These are phyloP conservation scores for Mycena floridula DNA, from an alignment of 768 basidiomycete genomes.

Conservation along the genomic window DNA sequence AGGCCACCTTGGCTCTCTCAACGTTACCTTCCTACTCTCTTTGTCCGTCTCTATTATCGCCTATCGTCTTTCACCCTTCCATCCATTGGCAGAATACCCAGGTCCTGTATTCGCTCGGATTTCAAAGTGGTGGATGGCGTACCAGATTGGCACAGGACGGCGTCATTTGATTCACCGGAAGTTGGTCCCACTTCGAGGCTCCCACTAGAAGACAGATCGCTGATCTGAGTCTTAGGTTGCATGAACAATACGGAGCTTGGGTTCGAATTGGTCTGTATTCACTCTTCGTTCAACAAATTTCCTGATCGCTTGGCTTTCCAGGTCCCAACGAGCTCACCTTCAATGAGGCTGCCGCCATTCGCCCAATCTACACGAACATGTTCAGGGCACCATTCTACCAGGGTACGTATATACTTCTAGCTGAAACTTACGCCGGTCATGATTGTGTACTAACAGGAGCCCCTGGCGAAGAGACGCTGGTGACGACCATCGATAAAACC, in stretches of 20 bases:
- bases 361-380: no score
- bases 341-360: slow-evolving; percentile 2
- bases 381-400: slow-evolving; percentile 4
- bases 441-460: no score
- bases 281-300: background rate
- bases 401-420: slow-evolving; percentile 2
- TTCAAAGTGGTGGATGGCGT: slow-evolving; percentile 4
- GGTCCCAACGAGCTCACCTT: slow-evolving; percentile 8
- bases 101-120: slow-evolving; percentile 4
- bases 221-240: no score
- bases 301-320: no score
- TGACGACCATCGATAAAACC: background rate
- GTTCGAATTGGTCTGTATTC: slow-evolving; percentile 8
- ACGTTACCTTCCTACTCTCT: background rate
- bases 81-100: slow-evolving; percentile 6
- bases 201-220: no score
- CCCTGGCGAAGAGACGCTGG: no score
- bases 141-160: slow-evolving; percentile 1
- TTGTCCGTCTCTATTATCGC: slow-evolving; percentile 2
- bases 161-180: slow-evolving; percentile 3
- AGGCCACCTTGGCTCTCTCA: no score
- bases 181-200: no score
- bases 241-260: slow-evolving; percentile 6
- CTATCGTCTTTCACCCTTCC: slow-evolving; percentile 6
- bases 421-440: no score